phyloP scores from a whole-genome alignment of 345 rosid genomes.

The Gossypium rotundifolium region DNA sequence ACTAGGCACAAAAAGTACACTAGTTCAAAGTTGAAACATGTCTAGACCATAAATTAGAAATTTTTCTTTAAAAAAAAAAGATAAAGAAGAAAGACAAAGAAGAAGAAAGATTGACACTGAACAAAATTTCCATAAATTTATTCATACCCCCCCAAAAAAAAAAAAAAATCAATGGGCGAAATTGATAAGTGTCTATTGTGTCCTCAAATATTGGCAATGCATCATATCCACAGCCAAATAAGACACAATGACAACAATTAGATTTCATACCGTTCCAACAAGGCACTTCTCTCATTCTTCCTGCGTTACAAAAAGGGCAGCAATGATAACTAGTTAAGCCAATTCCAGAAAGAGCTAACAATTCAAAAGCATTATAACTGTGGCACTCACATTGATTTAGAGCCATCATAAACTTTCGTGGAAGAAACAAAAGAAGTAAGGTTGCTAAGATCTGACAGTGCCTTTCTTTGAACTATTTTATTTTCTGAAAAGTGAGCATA shows the following conservation, averaged over 20 bases:
- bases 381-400: conserved; percentile 49
- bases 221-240: neutral
- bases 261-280: conserved; percentile 23
- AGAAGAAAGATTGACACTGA: neutral
- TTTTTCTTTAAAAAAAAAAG: too few relatives aligned
- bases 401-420: conserved; percentile 35
- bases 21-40: neutral
- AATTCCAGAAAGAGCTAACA: neutral
- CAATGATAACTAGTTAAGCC: neutral
- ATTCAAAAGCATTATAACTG: neutral
- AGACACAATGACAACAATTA: neutral
- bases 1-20: conserved; percentile 3
- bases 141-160: neutral
- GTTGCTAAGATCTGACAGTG: conserved; percentile 76
- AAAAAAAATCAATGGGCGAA: neutral
- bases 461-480: conserved; percentile 48
- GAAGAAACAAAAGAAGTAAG: conserved; percentile 23
- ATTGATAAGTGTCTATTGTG: neutral
- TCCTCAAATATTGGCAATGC: neutral
- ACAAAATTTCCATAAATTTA: neutral
- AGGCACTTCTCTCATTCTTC: conserved; percentile 22
- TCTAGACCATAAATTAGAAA: neutral
- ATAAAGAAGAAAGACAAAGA: too few relatives aligned
- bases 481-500: conserved; percentile 33
- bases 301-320: conserved; percentile 22